Evolutionary conservation across 164 flowering plant species (phyloP), one percentile per base, ranked within the genome.

Genomic region (Warburgia ugandensis): DNA sequence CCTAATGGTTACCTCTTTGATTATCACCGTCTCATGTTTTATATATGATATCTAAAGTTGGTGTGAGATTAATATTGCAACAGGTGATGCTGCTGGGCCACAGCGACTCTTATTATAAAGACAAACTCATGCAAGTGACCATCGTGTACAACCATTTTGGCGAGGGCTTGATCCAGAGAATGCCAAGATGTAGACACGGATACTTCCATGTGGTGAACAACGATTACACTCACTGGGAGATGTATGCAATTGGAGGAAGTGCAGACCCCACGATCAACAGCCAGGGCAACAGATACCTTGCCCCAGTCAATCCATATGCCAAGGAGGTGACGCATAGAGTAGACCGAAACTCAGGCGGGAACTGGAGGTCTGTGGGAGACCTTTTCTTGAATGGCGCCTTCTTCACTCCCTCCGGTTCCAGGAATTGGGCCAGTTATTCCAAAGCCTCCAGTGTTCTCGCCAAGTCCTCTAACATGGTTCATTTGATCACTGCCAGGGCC

Each of bases 71-170:
- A 1, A 4, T 5, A 10, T 38, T 31, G 12, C 35, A 60, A 1
- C 61, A 86, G 89, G 95, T 79, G 61, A 83, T 79, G 84, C 37
- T 83, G 60, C 58, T 83, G 0, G 91, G 86, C 29, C 84, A 83
- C 57, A 49, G 65, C 5, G 89, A 83, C 60, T 11, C 14, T 0
- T 72, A 50, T 35, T 54, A 42, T 6, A 74, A 57, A 2, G 95
- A 86, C 61, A 79, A 68, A 59, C 44, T 53, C 2, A 77, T 86
- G 80, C 74, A 59, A 64, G 77, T 81, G 6, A 84, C 89, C 0
- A 62, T 86, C 1, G 81, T 35, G 12, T 78, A 69, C 48, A 86
- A 86, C 58, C 78, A 51, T 44, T 86, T 83, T 49, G 90, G 85
- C 1, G 13, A n/a, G 8, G 23, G 13, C 3, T 22, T 21, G 26